Percentiles rank a stretch among this genome's conserved stretches.
phyloP scores from a whole-genome alignment of 2,329 filamentous ascomycete species.

The Clarireedia monteithiana region DNA sequence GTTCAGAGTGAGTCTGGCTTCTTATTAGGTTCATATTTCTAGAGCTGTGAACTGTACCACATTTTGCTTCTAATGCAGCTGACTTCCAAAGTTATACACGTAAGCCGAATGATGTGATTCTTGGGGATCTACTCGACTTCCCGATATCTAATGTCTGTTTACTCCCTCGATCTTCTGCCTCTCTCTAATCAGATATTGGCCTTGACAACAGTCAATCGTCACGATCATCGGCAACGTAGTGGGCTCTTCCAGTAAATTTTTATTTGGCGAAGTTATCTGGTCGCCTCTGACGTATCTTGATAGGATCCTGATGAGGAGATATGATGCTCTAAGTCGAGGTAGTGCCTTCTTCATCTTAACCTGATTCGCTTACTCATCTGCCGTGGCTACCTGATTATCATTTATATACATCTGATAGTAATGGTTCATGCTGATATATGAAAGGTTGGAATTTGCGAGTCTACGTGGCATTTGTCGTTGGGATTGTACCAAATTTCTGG shows the following conservation, averaged over 20 bases:
- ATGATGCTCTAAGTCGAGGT: slow-evolving; percentile 31
- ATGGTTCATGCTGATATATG: slow-evolving; percentile 29
- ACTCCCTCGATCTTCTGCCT: background rate
- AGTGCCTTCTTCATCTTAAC: slow-evolving; percentile 36
- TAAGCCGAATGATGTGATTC: slow-evolving; percentile 34
- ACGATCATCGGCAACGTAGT: slow-evolving; percentile 35
- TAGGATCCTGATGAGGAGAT: slow-evolving; percentile 29
- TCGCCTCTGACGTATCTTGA: slow-evolving; percentile 32
- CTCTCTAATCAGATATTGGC: background rate
- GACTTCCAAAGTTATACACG: slow-evolving; percentile 38
- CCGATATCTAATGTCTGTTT: slow-evolving; percentile 30
- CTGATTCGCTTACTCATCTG: slow-evolving; percentile 35
- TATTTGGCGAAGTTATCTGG: slow-evolving; percentile 32
- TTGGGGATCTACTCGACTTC: slow-evolving; percentile 35
- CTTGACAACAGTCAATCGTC: slow-evolving; percentile 24
- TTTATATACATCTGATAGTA: slow-evolving; percentile 27
- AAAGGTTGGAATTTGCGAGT: slow-evolving; percentile 32
- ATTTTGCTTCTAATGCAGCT: slow-evolving; percentile 34
- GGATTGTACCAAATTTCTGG: slow-evolving; percentile 35
- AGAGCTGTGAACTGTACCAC: slow-evolving; percentile 31
- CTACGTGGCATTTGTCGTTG: slow-evolving; percentile 30
- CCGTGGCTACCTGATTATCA: slow-evolving; percentile 31
- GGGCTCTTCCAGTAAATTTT: slow-evolving; percentile 26
- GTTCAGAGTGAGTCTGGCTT: slow-evolving; percentile 32
- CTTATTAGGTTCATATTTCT: slow-evolving; percentile 33